Evolutionary conservation across 305 asterid genomes (phyloP).

Genomic region (Salvia sclarea): DNA sequence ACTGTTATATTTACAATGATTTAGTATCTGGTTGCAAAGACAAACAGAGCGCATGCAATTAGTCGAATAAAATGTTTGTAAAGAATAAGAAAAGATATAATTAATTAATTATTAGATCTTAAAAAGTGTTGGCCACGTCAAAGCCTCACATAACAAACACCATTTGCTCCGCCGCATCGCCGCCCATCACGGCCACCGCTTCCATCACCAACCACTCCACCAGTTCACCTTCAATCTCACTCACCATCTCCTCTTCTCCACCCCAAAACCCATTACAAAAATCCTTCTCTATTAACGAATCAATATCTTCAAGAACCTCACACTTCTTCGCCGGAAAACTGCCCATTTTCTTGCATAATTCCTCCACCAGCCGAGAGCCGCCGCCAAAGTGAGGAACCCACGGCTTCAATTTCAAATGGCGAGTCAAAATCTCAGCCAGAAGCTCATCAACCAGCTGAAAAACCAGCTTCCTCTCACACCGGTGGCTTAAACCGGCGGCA

Average conservation of each 20-base stretch:
- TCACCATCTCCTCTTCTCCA: constrained; percentile 49
- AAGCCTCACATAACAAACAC: neutral
- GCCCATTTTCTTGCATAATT: constrained; percentile 41
- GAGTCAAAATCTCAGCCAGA: constrained; percentile 39
- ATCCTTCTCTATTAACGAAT: constrained; percentile 49
- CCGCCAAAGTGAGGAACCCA: neutral
- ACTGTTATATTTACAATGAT: too few species aligned
- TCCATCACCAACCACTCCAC: constrained; percentile 55
- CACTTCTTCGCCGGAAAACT: constrained; percentile 56
- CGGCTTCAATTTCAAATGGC: constrained; percentile 3
- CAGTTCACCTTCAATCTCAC: constrained; percentile 56
- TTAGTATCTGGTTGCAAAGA: too few species aligned
- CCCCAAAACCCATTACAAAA: constrained; percentile 30
- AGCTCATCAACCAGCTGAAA: constrained; percentile 66
- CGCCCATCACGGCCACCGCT: constrained; percentile 37
- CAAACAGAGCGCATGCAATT: too few species aligned
- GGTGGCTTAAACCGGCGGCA: constrained; percentile 23
- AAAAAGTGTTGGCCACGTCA: neutral
- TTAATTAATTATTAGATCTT: too few species aligned
- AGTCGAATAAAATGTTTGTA: too few species aligned
- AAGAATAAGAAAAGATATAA: too few species aligned
- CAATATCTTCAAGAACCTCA: constrained; percentile 62
- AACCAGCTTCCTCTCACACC: constrained; percentile 55
- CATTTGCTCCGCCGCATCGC: constrained; percentile 32
- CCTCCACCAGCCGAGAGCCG: constrained; percentile 30